phyloP scores from a whole-genome alignment of 768 basidiomycete genomes.

The Hypholoma fasciculare region DNA sequence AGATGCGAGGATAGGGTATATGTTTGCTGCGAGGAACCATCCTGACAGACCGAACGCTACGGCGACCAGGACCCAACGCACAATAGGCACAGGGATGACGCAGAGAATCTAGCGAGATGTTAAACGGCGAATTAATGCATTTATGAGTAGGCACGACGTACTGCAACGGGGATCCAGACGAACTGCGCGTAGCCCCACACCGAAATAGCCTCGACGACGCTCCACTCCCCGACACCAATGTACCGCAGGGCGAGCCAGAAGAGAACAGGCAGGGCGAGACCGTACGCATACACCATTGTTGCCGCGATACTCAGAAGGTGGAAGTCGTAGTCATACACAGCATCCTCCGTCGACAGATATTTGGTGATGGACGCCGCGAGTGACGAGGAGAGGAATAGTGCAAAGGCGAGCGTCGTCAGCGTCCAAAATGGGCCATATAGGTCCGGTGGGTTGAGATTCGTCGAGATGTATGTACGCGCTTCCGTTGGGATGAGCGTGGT shows the following conservation, averaged over 20 bases:
- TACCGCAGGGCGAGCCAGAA: constrained; percentile 88
- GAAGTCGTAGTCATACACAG: constrained; percentile 80
- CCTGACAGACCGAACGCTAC: constrained; percentile 79
- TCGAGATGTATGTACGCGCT: constrained; percentile 54
- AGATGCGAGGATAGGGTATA: constrained; percentile 87
- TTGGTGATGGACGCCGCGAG: constrained; percentile 84
- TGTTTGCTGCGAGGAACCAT: constrained; percentile 80
- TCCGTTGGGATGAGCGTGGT: constrained; percentile 76
- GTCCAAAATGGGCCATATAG: constrained; percentile 98
- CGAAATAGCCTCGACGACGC: constrained; percentile 78
- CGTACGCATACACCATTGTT: constrained; percentile 85
- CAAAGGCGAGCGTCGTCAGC: constrained; percentile 90
- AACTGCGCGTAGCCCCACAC: constrained; percentile 84
- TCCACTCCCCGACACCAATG: constrained; percentile 88
- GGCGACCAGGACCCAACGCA: constrained; percentile 81
- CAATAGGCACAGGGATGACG: constrained; percentile 78
- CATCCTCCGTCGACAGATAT: constrained; percentile 69
- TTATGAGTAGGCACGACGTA: constrained; percentile 31
- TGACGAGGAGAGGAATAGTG: constrained; percentile 91
- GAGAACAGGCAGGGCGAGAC: constrained; percentile 74
- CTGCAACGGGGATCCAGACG: constrained; percentile 87
- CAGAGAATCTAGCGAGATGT: constrained; percentile 62
- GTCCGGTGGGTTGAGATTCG: constrained; percentile 68
- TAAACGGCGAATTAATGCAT: neutral
- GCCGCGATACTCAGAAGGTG: constrained; percentile 81